Base-by-base conservation (phyloP, 2,329 filamentous ascomycete genomes). In the Zymoseptoria crescenta region DNA sequence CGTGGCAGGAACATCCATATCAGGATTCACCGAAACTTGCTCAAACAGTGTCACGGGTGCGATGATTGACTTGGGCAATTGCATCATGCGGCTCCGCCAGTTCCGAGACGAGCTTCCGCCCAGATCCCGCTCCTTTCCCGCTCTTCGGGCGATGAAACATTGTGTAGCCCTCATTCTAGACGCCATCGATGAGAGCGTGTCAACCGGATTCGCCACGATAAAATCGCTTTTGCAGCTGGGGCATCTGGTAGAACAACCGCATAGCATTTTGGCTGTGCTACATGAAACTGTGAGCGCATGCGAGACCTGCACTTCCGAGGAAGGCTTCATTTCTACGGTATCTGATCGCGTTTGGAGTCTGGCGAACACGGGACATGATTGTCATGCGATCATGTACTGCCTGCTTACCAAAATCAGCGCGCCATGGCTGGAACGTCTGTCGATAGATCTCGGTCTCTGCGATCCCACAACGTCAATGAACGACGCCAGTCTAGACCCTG, bases 21-120 rank as follows among this genome's bases (percentile, higher is more conserved):
- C 79, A 2, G 83, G 83, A 2, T 69, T 78, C 35, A 83, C 80
- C 61, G 68, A 76, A n/a, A 61, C 67, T 21, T 71, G 76, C 21
- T 72, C 80, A 16, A 77, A 84, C 4, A 83, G 83, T 65, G 79
- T 86, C 0, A 73, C 79, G 3, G 71, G 80, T 28, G 73, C 73
- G 8, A 72, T 82, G 49, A 65, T 77, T 2, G 65, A 67, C 10
- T 70, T 69, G 49, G 77, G 77, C 1, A 73, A 70, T 19, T 59
- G 58, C 41, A 61, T 64, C 27, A 59, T 61, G 67, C 57, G 55
- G 29, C 58, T 72, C 16, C 59, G 59, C 8, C 45, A 49, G 9
- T 63, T 63, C 59, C 54, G 59, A 29, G 62, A 62, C 10, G 41
- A 9, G 13, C 35, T 27, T n/a, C 57, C 30, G 16, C 29, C 41